Evolutionary conservation across 305 asterid genomes (phyloP).

Genomic region (Solanum hybrid): DNA sequence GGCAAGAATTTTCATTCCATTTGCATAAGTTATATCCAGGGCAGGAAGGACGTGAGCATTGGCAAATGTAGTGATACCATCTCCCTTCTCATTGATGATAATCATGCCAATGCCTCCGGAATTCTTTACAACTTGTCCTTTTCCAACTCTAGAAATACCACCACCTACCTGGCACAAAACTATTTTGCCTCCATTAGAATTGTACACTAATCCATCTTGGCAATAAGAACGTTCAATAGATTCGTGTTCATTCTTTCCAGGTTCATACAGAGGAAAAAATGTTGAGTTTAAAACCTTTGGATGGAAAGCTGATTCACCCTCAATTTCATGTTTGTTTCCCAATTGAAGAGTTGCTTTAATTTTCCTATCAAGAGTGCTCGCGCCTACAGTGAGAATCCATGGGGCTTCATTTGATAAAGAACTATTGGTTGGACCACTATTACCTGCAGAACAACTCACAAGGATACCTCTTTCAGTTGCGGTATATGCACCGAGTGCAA

Average conservation of each 20-base stretch:
- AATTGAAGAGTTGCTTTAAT: background rate
- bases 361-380: constrained; percentile 57
- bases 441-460: background rate
- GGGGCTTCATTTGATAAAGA: constrained; percentile 33
- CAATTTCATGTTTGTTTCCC: background rate
- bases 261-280: constrained; percentile 14
- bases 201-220: background rate
- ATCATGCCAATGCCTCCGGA: constrained; percentile 44
- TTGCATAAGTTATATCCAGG: constrained; percentile 3
- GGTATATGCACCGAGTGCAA: background rate
- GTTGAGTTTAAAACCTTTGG: constrained; percentile 20
- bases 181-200: constrained; percentile 13
- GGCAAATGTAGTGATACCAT: background rate
- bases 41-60: constrained; percentile 29
- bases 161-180: constrained; percentile 22
- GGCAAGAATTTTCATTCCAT: background rate
- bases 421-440: background rate
- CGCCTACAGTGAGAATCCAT: constrained; percentile 90
- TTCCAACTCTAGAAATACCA: constrained; percentile 33
- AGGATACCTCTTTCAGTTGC: background rate
- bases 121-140: constrained; percentile 36
- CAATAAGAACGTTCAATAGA: background rate
- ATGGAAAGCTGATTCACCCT: constrained; percentile 21
- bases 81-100: constrained; percentile 5
- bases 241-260: constrained; percentile 1